Evolutionary conservation across 176 grass and related monocot species (phyloP).

Genomic region (Elaeis guineensis): DNA sequence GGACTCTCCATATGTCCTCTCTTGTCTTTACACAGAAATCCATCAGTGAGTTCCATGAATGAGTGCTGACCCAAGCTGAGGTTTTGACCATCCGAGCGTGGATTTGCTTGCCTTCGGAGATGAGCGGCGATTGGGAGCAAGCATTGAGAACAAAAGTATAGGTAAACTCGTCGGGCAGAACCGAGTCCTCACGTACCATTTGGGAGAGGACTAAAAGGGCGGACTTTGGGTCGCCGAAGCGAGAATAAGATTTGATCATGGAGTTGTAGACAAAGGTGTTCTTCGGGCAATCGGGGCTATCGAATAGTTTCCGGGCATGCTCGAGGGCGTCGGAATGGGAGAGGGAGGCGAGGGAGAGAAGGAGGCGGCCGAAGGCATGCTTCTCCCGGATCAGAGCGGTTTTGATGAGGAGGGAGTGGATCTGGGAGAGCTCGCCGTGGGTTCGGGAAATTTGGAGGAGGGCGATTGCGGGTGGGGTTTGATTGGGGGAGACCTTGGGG

Average conservation of each 20-base stretch:
- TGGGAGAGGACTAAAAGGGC: not conserved
- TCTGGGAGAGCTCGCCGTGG: not conserved
- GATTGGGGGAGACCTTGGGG: not conserved
- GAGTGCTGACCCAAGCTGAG: not conserved
- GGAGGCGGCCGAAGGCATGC: not conserved
- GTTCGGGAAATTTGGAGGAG: not conserved
- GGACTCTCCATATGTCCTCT: not conserved
- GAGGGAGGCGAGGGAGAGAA: slow-evolving; percentile 1
- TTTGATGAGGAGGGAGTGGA: not conserved
- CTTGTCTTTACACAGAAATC: not conserved
- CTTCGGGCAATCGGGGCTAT: not conserved
- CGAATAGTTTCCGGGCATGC: not conserved
- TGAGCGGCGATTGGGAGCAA: not conserved
- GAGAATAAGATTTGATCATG: not conserved
- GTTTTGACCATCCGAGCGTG: not conserved
- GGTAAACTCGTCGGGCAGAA: not conserved
- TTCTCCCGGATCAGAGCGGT: not conserved
- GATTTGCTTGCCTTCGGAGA: not conserved
- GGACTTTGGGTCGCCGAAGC: not conserved
- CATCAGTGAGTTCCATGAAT: slow-evolving; percentile 1
- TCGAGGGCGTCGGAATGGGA: not conserved
- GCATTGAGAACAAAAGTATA: not conserved
- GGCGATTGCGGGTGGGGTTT: slow-evolving; percentile 1
- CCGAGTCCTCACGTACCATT: not conserved
- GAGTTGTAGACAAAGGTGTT: not conserved